Base-by-base conservation (phyloP, 371 early-diverging fungal genomes). In the Actinomortierella wolfii region DNA sequence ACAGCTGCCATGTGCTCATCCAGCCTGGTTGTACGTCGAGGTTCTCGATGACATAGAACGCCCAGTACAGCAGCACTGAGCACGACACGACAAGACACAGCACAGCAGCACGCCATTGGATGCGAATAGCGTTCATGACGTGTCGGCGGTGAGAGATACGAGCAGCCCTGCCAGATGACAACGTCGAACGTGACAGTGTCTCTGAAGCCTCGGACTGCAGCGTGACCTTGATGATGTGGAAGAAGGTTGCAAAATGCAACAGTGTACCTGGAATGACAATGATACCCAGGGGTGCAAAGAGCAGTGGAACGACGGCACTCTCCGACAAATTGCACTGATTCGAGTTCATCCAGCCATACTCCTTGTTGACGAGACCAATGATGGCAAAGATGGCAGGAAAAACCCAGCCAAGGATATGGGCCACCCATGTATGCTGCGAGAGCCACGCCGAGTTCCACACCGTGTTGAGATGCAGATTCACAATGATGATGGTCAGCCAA, bases 91-190 rank as follows among this genome's bases (percentile, higher is more conserved):
- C 73, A 28, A 85, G 41, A 9, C 86, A 87, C 13, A 89, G 60
- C 17, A 83, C 55, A 3, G 87, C 74, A 5, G 89, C 84, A 51
- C 89, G 81, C 89, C 89, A 89, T 64, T 89, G 88, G 51, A 89
- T 83, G 9, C 82, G 81, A 42, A 87, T 83, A 20, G 87, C 85
- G 26, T 79, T 78, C 54, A 86, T 63, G 21, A 87, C 81, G 57
- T 89, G 87, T 18, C 83, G 76, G 26, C 79, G 71, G 43, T 81
- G 83, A 28, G 76, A 76, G 39, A 78, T 79, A 0, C 77, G 68
- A 23, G 79, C 78, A 1, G 74, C 73, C 17, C 59, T 54, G 6
- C 73, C 73, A 0, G 73, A 73, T 0, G 73, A 73, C 13, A 73
- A 23, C 0, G 73, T 73, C 21, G 73, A 73, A 17, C 66, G 73